These are phyloP conservation scores for Periconia macrospinosa DNA, from an alignment of 2,329 filamentous ascomycete genomes.

Conservation along the genomic window DNA sequence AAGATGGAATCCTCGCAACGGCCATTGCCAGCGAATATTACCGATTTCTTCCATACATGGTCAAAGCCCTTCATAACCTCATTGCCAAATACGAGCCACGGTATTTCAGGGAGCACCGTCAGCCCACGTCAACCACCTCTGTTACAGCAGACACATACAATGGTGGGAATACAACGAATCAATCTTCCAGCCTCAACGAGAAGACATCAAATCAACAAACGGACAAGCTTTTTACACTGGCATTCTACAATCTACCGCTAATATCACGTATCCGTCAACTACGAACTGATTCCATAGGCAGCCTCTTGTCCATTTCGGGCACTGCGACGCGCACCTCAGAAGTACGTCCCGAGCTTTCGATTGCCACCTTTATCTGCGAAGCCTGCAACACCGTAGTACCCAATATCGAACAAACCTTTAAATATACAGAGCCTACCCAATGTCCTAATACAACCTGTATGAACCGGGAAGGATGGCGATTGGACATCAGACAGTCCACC, in stretches of 20 bases:
- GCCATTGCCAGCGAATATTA: slow-evolving; percentile 92
- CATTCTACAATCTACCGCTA: slow-evolving; percentile 89
- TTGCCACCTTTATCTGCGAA: slow-evolving; percentile 91
- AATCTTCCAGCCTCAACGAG: slow-evolving; percentile 55
- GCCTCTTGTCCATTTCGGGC: slow-evolving; percentile 91
- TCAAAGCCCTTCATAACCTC: slow-evolving; percentile 84
- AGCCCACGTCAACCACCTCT: slow-evolving; percentile 74
- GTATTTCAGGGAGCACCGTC: slow-evolving; percentile 91
- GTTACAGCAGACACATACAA: slow-evolving; percentile 67
- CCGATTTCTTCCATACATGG: slow-evolving; percentile 89
- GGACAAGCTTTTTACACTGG: slow-evolving; percentile 90
- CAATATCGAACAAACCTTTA: slow-evolving; percentile 95
- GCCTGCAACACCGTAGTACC: slow-evolving; percentile 80
- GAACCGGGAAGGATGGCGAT: slow-evolving; percentile 89
- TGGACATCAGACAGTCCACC: slow-evolving; percentile 96
- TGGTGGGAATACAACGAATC: slow-evolving; percentile 61
- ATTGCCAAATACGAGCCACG: slow-evolving; percentile 92
- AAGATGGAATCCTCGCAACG: slow-evolving; percentile 79
- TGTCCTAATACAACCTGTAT: slow-evolving; percentile 86
- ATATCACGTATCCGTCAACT: slow-evolving; percentile 84
- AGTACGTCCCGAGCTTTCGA: slow-evolving; percentile 87
- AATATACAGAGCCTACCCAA: slow-evolving; percentile 94
- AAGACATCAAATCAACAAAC: slow-evolving; percentile 92
- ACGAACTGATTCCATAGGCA: slow-evolving; percentile 86
- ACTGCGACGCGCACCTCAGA: slow-evolving; percentile 97